phyloP scores from a whole-genome alignment of 805 yeast species.

The Deakozyma indianensis region DNA sequence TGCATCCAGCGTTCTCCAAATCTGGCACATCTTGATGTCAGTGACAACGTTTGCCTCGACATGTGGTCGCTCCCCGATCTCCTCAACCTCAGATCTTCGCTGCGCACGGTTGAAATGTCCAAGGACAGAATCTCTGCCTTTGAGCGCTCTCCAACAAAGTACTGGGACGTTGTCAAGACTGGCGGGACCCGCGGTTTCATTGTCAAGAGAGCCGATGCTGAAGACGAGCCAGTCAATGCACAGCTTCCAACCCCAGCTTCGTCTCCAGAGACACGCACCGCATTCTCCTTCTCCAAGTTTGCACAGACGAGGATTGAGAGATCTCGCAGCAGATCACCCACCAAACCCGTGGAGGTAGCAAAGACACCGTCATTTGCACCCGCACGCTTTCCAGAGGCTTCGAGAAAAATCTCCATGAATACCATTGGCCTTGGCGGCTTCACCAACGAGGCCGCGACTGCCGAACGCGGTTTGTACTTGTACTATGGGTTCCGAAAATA shows the following conservation, averaged over 20 bases:
- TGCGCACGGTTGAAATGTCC: not conserved
- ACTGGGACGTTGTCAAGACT: not conserved
- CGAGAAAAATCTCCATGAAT: not conserved
- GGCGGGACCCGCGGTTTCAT: not conserved
- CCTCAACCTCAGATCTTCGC: not conserved
- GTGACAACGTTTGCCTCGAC: not conserved
- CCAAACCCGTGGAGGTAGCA: not conserved
- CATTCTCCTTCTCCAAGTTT: not conserved
- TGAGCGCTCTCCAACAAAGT: not conserved
- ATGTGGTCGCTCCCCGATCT: constrained; percentile 1
- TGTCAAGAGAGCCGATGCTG: not conserved
- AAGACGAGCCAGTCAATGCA: not conserved
- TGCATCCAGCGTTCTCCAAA: not conserved
- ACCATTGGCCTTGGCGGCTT: constrained; percentile 1
- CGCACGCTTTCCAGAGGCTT: not conserved
- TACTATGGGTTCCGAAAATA: not conserved
- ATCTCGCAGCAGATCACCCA: not conserved
- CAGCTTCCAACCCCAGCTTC: not conserved
- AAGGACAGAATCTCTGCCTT: not conserved
- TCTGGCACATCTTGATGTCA: not conserved
- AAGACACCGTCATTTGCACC: not conserved
- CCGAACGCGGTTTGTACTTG: constrained; percentile 1
- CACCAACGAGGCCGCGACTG: not conserved
- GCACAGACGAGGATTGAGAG: not conserved
- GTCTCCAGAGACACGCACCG: not conserved